phyloP scores from a whole-genome alignment of 371 early-diverging fungal species.

The Rhizopus microsporus region DNA sequence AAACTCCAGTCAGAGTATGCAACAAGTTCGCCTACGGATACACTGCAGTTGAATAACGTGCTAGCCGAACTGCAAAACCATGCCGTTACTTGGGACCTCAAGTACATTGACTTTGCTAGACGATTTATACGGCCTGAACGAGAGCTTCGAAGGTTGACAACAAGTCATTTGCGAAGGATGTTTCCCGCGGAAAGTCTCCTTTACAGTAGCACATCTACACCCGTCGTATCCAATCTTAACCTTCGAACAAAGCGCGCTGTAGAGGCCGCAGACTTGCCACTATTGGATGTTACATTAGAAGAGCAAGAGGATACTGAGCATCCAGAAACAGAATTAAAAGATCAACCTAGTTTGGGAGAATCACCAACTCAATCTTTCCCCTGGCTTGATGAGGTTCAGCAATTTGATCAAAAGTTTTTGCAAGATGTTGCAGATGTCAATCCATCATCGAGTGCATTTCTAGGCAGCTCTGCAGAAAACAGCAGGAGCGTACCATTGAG shows the following conservation, averaged over 20 bases:
- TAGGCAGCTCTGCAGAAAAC: not conserved
- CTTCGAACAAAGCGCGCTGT: slow-evolving; percentile 42
- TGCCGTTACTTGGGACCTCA: slow-evolving; percentile 79
- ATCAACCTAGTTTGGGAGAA: slow-evolving; percentile 27
- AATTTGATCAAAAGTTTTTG: slow-evolving; percentile 30
- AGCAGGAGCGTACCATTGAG: not conserved
- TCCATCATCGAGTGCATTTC: not conserved
- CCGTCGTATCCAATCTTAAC: slow-evolving; percentile 31
- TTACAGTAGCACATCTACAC: slow-evolving; percentile 9
- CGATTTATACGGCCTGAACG: slow-evolving; percentile 77
- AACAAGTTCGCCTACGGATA: slow-evolving; percentile 76
- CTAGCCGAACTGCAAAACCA: slow-evolving; percentile 75
- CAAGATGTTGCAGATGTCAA: slow-evolving; percentile 5
- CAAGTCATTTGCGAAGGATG: slow-evolving; percentile 63
- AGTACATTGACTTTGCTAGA: slow-evolving; percentile 74
- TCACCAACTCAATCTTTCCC: slow-evolving; percentile 31
- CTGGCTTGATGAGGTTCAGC: slow-evolving; percentile 27
- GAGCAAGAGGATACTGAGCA: slow-evolving; percentile 6
- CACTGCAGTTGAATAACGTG: slow-evolving; percentile 75
- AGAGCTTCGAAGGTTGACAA: slow-evolving; percentile 61
- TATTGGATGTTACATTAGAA: slow-evolving; percentile 45
- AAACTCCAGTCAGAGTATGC: slow-evolving; percentile 77
- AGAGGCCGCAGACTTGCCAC: slow-evolving; percentile 42
- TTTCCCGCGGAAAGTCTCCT: slow-evolving; percentile 50
- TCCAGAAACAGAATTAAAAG: slow-evolving; percentile 15